Evolutionary conservation across 176 grass and related monocot genomes (phyloP).

Genomic region (Aechmea fasciata): DNA sequence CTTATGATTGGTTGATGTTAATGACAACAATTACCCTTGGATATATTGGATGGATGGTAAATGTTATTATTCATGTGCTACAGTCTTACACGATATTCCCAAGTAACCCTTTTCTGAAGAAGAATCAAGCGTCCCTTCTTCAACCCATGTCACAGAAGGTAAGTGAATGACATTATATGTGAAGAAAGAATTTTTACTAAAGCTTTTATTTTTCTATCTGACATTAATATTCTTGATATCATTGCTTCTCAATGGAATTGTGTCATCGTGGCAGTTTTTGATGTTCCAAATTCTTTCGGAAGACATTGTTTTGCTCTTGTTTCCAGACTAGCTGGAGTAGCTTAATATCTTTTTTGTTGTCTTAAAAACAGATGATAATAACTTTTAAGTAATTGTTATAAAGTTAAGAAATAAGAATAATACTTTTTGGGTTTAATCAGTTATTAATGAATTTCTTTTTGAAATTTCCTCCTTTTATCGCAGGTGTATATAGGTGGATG

Average conservation of each 20-base stretch:
- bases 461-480: constrained; percentile 23
- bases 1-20: constrained; percentile 96
- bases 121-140: constrained; percentile 28
- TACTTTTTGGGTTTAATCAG: neutral
- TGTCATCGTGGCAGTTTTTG: too few species aligned
- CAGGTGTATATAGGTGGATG: constrained; percentile 80
- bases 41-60: constrained; percentile 95
- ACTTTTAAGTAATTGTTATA: too few species aligned
- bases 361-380: too few species aligned
- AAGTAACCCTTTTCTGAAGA: constrained; percentile 40
- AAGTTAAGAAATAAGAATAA: too few species aligned
- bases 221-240: too few species aligned
- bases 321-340: too few species aligned
- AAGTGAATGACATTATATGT: constrained; percentile 18
- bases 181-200: neutral
- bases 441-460: constrained; percentile 16
- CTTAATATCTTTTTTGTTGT: too few species aligned
- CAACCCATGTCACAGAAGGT: constrained; percentile 47
- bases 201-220: too few species aligned
- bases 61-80: constrained; percentile 73
- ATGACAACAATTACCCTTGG: constrained; percentile 92
- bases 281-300: too few species aligned
- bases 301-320: neutral
- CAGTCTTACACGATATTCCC: constrained; percentile 69
- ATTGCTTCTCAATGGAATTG: too few species aligned